These are phyloP conservation scores for Ligustrum vulgare DNA, from an alignment of 257 asterid species.

Conservation along the genomic window DNA sequence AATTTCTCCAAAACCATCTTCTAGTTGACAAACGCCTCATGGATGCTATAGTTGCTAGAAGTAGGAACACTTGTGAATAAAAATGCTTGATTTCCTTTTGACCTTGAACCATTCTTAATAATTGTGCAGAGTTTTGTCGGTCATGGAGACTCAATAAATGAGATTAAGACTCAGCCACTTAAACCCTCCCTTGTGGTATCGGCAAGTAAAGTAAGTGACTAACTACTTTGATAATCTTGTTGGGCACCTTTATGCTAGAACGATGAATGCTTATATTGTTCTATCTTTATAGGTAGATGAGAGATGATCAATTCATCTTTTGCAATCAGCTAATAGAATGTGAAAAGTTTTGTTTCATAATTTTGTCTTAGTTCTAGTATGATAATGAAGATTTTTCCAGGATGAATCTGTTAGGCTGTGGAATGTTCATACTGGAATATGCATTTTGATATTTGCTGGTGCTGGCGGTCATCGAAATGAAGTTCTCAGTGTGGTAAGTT, in stretches of 20 bases:
- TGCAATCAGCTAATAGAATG: slow-evolving; percentile 5
- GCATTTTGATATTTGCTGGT: slow-evolving; percentile 98
- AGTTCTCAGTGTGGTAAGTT: slow-evolving; percentile 92
- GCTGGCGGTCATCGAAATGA: slow-evolving; percentile 99
- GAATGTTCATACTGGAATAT: slow-evolving; percentile 96
- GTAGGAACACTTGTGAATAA: neutral
- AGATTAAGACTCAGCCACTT: slow-evolving; percentile 83
- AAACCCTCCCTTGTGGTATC: slow-evolving; percentile 92
- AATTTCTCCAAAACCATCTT: neutral
- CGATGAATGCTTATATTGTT: neutral
- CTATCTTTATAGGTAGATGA: neutral
- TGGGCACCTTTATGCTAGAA: neutral
- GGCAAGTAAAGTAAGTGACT: slow-evolving; percentile 80
- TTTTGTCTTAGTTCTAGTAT: slow-evolving; percentile 1
- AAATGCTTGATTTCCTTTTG: slow-evolving; percentile 2
- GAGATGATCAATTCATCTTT: neutral
- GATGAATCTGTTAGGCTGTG: slow-evolving; percentile 98
- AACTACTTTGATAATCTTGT: neutral
- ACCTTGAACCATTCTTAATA: neutral
- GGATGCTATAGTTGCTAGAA: neutral
- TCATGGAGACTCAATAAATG: slow-evolving; percentile 95
- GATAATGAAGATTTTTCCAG: slow-evolving; percentile 33
- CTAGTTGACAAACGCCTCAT: neutral
- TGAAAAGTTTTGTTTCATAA: neutral
- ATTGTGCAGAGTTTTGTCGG: slow-evolving; percentile 86